These are phyloP conservation scores for Pseudogymnoascus sp. DNA, from an alignment of 2,329 filamentous ascomycete genomes.

Conservation along the genomic window DNA sequence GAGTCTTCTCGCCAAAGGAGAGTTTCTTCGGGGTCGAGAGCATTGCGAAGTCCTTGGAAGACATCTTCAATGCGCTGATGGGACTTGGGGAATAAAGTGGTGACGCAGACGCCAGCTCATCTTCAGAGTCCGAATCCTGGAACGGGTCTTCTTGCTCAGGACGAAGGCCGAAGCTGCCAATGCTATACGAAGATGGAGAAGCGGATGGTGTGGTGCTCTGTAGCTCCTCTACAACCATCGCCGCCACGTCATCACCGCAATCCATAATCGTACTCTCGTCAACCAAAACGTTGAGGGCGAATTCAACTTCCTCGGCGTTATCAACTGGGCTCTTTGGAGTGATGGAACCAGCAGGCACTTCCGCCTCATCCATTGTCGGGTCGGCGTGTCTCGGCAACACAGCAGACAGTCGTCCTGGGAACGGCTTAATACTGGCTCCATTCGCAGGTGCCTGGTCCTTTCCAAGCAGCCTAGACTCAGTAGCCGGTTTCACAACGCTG, in stretches of 20 bases:
- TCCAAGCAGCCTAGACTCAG: not conserved
- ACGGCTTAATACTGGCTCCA: constrained; percentile 18
- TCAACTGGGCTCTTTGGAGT: not conserved
- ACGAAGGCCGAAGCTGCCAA: constrained; percentile 35
- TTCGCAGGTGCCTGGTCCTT: not conserved
- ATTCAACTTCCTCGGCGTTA: not conserved
- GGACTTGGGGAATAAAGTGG: constrained; percentile 23
- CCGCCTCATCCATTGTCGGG: constrained; percentile 16
- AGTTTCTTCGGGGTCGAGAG: constrained; percentile 15
- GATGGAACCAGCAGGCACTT: not conserved
- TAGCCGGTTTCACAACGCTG: constrained; percentile 10
- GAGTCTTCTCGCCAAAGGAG: constrained; percentile 13
- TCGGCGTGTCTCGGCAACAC: constrained; percentile 32
- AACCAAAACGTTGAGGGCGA: constrained; percentile 9
- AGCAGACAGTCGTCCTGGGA: constrained; percentile 33
- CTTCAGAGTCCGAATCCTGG: constrained; percentile 47
- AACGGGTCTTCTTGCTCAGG: constrained; percentile 40
- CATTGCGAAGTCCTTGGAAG: constrained; percentile 26
- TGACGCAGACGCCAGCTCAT: constrained; percentile 37
- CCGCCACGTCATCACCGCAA: constrained; percentile 13
- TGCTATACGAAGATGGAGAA: constrained; percentile 19
- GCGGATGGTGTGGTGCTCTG: constrained; percentile 19
- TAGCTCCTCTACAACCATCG: not conserved
- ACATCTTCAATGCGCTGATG: constrained; percentile 21
- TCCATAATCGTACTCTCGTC: constrained; percentile 17